phyloP scores from a whole-genome alignment of 2,329 filamentous ascomycete species.

The Stachybotrys elegans region DNA sequence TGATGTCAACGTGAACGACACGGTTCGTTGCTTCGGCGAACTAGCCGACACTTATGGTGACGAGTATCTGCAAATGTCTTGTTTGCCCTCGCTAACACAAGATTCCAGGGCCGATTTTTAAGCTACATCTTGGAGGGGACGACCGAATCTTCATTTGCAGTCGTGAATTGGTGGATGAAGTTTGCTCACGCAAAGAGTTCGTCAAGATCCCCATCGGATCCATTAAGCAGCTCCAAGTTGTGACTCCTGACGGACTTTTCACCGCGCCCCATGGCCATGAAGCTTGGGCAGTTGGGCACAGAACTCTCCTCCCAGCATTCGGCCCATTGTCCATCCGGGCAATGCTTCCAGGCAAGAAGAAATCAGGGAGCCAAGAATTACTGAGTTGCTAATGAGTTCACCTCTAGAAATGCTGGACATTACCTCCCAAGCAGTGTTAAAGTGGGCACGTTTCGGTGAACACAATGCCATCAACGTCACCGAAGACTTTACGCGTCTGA shows the following conservation, averaged over 20 bases:
- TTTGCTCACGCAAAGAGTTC: slow-evolving; percentile 1
- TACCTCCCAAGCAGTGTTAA: not conserved
- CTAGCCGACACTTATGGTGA: not conserved
- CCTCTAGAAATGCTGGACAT: not conserved
- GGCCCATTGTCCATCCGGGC: not conserved
- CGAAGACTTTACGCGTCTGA: not conserved
- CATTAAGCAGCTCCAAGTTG: not conserved
- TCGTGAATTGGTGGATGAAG: not conserved
- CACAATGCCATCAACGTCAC: not conserved
- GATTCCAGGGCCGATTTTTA: not conserved
- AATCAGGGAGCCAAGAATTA: too few species aligned
- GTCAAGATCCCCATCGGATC: slow-evolving; percentile 1
- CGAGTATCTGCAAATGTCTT: not conserved
- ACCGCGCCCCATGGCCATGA: not conserved
- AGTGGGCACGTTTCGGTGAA: not conserved
- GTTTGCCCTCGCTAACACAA: not conserved
- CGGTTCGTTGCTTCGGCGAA: not conserved
- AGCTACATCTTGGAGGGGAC: not conserved
- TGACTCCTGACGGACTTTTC: slow-evolving; percentile 1
- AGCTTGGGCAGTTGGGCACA: not conserved
- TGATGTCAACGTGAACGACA: slow-evolving; percentile 1
- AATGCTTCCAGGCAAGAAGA: not conserved
- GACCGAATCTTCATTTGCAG: not conserved
- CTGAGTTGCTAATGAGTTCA: too few species aligned
- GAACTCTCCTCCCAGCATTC: not conserved